Base-by-base conservation (phyloP, 2,329 filamentous ascomycete species). In the Aureobasidium lini region DNA sequence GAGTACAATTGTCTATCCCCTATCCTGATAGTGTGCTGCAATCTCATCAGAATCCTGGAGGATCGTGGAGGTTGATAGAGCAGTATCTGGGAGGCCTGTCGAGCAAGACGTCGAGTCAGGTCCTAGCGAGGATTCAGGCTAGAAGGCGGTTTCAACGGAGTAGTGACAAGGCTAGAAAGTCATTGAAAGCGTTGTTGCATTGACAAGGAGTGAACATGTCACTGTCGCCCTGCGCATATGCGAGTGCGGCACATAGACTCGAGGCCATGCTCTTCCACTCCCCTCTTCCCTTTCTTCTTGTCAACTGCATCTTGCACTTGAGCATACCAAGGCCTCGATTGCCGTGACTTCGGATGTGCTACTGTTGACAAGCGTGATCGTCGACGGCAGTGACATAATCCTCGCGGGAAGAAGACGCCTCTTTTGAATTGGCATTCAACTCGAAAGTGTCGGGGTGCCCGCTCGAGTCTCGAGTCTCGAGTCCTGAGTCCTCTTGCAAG, bases 381-480 rank as follows among this genome's bases (percentile, higher is more conserved):
- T 11, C 50, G 28, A 32, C n/a, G 8, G 37, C 39, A 54, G 50
- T 54, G 50, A 54, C 50, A 54, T 54, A 54, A 54, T 43, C 39
- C 7, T 15, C 15, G n/a, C 39, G 39, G 39, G 39, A 42, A 15
- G 32, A 10, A 52, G 49, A 23, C 37, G 50, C 50, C 50, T 43
- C 50, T 43, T 23, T 23, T 23, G 23, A 23, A 23, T 23, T 23
- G 23, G 23, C 23, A n/a, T n/a, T n/a, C n/a, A 3, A 23, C 23
- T 23, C 23, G 23, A 23, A 23, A 23, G 23, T 23, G 23, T 23
- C 23, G 23, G 2, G 23, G 23, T 23, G 23, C 23, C 23, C 23
- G 23, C 23, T 23, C 23, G 23, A 23, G 23, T 23, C 23, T 23
- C 23, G 23, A 23, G 23, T 23, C 23, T 23, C 23, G 23, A 23